Evolutionary conservation across 2,329 filamentous ascomycete species (phyloP).

Genomic region (Pseudocercospora pini-densiflorae): DNA sequence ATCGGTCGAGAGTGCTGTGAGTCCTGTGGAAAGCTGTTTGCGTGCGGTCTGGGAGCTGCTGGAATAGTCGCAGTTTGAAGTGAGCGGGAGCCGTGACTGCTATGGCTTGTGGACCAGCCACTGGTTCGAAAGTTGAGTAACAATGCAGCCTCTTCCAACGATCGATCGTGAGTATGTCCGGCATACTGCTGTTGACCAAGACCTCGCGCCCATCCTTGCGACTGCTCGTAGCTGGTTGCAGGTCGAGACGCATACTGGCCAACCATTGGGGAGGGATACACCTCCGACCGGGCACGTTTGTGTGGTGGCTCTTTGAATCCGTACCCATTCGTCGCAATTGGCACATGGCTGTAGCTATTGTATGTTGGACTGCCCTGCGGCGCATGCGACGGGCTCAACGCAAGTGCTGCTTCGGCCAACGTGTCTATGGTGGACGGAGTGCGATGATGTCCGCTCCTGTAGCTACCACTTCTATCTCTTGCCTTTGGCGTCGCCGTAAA

Average conservation of each 20-base stretch:
- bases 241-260: constrained; percentile 47
- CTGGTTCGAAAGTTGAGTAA: constrained; percentile 49
- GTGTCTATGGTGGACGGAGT: constrained; percentile 48
- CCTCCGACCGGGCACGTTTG: constrained; percentile 65
- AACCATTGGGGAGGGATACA: constrained; percentile 52
- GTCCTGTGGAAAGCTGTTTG: constrained; percentile 39
- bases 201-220: constrained; percentile 35
- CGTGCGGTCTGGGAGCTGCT: constrained; percentile 33
- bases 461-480: constrained; percentile 24
- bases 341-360: constrained; percentile 28
- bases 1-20: constrained; percentile 29
- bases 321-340: constrained; percentile 32
- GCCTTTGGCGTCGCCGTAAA: constrained; percentile 27
- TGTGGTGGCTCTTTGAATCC: constrained; percentile 55
- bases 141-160: constrained; percentile 52
- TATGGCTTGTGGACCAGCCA: constrained; percentile 29
- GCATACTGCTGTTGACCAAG: constrained; percentile 19
- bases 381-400: constrained; percentile 41
- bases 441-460: constrained; percentile 34
- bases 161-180: constrained; percentile 37
- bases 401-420: constrained; percentile 49
- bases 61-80: constrained; percentile 5
- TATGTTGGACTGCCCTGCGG: constrained; percentile 21
- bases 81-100: constrained; percentile 1
- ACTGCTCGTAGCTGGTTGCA: constrained; percentile 51